Conservation (phyloP, 257 asterid genomes). For the Prunella vulgaris region DNA sequence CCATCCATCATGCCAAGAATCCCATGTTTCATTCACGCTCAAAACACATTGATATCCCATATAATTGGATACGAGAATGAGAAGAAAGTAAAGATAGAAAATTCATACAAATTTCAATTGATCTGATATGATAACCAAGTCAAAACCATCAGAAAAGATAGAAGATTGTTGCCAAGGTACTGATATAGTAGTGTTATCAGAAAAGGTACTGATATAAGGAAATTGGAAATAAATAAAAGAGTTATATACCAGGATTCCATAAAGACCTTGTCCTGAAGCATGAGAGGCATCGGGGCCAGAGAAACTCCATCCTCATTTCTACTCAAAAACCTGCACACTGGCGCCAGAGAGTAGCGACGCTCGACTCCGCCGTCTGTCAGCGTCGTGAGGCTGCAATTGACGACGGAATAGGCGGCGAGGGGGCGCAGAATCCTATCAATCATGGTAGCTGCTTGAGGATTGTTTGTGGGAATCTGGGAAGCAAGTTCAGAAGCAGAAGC, state of each 20-base stretch:
- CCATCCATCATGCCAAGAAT: too few species aligned
- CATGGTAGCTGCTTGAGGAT: constrained; percentile 25
- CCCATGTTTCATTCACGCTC: too few species aligned
- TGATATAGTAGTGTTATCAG: too few species aligned
- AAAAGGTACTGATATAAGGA: too few species aligned
- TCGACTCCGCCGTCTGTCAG: constrained; percentile 16
- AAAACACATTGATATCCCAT: too few species aligned
- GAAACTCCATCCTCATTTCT: constrained; percentile 39
- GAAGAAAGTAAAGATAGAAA: too few species aligned
- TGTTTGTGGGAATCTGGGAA: constrained; percentile 25
- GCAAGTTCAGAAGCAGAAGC: constrained; percentile 34
- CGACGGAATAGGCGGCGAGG: constrained; percentile 31
- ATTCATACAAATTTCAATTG: too few species aligned
- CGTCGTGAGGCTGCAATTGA: constrained; percentile 13
- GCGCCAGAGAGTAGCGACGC: constrained; percentile 42
- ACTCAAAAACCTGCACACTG: constrained; percentile 49
- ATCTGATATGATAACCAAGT: too few species aligned
- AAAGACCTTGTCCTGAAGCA: constrained; percentile 24
- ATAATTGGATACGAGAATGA: too few species aligned
- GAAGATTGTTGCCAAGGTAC: too few species aligned
- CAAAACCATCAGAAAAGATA: too few species aligned
- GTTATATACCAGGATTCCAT: constrained; percentile 57
- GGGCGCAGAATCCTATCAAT: constrained; percentile 39
- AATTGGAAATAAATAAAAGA: too few species aligned
- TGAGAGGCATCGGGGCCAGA: constrained; percentile 15